Percentiles rank a stretch among this genome's conserved stretches.
phyloP scores from a whole-genome alignment of 139 green algal species.

The Diplosphaera chodatii region DNA sequence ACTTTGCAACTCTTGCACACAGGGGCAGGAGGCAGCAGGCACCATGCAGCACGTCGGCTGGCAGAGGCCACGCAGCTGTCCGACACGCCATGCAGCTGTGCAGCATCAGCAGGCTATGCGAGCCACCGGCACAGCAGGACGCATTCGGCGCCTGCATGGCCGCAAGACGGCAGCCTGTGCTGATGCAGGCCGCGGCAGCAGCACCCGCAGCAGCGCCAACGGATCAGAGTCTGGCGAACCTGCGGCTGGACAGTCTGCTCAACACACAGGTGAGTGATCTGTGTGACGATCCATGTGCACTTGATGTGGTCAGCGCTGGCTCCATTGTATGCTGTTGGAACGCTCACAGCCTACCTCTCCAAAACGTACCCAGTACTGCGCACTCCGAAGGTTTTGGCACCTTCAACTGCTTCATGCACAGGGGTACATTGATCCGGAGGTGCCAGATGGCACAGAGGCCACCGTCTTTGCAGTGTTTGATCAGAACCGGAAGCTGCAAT shows the following conservation, averaged over 20 bases:
- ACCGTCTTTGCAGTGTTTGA: constrained; percentile 85
- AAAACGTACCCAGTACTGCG: too few relatives aligned
- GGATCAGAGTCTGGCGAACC: constrained; percentile 3
- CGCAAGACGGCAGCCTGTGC: background rate
- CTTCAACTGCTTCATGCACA: constrained; percentile 14
- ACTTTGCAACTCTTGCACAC: too few relatives aligned
- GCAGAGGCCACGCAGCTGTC: too few relatives aligned
- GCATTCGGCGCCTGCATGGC: background rate
- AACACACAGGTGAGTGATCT: constrained; percentile 33
- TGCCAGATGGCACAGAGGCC: constrained; percentile 39
- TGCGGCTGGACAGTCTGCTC: constrained; percentile 15
- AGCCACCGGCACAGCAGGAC: background rate
- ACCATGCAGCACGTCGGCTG: too few relatives aligned
- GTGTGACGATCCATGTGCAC: too few relatives aligned
- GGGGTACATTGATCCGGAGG: constrained; percentile 39
- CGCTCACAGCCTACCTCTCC: too few relatives aligned
- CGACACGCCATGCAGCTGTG: background rate
- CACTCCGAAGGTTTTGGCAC: too few relatives aligned
- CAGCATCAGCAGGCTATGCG: too few relatives aligned
- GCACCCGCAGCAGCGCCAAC: background rate
- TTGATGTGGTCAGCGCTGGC: too few relatives aligned
- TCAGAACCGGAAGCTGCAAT: constrained; percentile 75
- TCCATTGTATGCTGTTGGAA: too few relatives aligned
- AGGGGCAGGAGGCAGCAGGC: too few relatives aligned
- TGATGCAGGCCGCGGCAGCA: background rate